Conservation (phyloP, 2,329 filamentous ascomycete species). For the Zasmidium citrigriseum region DNA sequence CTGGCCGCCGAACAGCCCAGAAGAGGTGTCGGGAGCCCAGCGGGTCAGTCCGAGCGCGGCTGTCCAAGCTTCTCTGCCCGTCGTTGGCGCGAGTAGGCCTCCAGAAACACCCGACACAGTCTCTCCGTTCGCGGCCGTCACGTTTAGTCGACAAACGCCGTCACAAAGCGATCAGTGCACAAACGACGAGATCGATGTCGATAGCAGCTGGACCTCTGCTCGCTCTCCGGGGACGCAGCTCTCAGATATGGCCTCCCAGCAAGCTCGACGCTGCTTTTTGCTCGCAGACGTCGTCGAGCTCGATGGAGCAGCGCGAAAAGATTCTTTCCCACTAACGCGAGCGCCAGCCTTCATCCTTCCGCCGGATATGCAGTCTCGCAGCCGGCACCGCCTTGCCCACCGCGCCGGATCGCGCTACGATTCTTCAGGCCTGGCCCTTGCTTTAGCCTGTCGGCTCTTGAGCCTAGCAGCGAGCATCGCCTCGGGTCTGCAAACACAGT, state of each 20-base stretch:
- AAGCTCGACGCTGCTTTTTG: neutral
- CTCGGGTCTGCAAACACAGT: neutral
- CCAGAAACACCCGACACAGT: neutral
- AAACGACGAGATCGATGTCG: too few relatives aligned
- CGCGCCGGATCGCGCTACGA: neutral
- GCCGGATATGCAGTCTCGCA: neutral
- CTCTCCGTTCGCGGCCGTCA: neutral
- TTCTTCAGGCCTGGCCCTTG: neutral
- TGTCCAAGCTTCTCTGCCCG: too few relatives aligned
- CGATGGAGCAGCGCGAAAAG: neutral
- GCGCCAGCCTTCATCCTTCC: too few relatives aligned
- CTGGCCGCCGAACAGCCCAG: too few relatives aligned
- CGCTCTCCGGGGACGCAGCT: neutral
- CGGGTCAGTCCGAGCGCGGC: too few relatives aligned
- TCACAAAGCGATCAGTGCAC: too few relatives aligned
- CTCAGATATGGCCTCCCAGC: neutral
- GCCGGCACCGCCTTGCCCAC: neutral
- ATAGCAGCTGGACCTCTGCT: neutral
- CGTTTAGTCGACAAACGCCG: neutral
- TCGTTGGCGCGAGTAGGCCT: neutral
- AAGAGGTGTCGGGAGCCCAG: too few relatives aligned
- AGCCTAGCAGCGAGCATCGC: neutral
- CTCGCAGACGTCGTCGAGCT: neutral
- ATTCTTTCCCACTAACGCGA: neutral
- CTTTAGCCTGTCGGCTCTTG: neutral